phyloP scores from a whole-genome alignment of 2,329 filamentous ascomycete species.

The Clarireedia paspali region DNA sequence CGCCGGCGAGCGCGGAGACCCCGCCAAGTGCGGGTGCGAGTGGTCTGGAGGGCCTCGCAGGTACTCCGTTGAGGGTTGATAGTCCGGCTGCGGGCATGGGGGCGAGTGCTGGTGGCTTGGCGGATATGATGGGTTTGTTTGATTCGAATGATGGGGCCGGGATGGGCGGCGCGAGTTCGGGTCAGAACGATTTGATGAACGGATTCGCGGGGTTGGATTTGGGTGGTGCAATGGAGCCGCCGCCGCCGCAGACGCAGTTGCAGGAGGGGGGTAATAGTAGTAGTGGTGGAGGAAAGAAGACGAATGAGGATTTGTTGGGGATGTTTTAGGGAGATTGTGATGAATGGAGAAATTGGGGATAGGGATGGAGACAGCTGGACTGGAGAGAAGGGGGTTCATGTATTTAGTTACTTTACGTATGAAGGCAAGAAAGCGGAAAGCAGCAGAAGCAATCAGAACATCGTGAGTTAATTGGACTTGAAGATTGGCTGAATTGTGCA shows the following conservation, averaged over 20 bases:
- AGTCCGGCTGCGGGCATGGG: conserved; percentile 45
- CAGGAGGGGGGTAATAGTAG: conserved; percentile 21
- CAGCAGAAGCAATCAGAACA: not conserved
- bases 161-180: conserved; percentile 12
- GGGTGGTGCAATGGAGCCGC: conserved; percentile 54
- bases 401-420: too few relatives aligned
- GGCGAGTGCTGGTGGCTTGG: conserved; percentile 51
- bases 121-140: conserved; percentile 72
- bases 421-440: not conserved
- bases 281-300: conserved; percentile 38
- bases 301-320: conserved; percentile 50
- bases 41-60: conserved; percentile 46
- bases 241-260: conserved; percentile 55
- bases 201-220: conserved; percentile 80
- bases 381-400: not conserved
- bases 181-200: conserved; percentile 47
- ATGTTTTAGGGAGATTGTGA: conserved; percentile 37
- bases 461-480: too few relatives aligned
- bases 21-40: conserved; percentile 43
- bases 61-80: conserved; percentile 60
- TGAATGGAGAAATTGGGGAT: not conserved
- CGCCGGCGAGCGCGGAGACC: conserved; percentile 76
- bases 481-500: too few relatives aligned
- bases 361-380: not conserved
- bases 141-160: conserved; percentile 32